These are phyloP conservation scores for Trametes elegans DNA, from an alignment of 768 basidiomycete genomes.

Conservation along the genomic window DNA sequence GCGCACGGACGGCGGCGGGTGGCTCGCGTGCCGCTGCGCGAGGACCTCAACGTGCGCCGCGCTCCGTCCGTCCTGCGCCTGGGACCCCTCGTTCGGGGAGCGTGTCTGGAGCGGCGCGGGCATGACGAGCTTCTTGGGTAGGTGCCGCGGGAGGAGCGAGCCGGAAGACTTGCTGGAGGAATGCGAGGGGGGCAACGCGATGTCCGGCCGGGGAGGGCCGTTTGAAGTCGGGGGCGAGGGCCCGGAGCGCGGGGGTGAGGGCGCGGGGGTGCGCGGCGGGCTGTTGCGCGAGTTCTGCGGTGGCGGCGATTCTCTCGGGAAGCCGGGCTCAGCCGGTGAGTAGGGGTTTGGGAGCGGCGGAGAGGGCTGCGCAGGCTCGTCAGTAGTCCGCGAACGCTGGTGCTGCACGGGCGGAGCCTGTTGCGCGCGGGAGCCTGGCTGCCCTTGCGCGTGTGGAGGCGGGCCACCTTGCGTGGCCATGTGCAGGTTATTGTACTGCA, in stretches of 20 bases:
- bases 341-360: conserved; percentile 12
- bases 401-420: background rate
- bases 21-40: conserved; percentile 14
- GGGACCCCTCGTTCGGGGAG: conserved; percentile 6
- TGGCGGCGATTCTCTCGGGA: background rate
- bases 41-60: conserved; percentile 15
- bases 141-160: conserved; percentile 32
- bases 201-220: conserved; percentile 15
- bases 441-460: background rate
- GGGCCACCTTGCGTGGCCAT: background rate
- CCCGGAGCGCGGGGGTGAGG: background rate
- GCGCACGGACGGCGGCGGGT: background rate
- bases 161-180: conserved; percentile 1
- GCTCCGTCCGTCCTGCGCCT: background rate
- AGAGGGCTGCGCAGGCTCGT: conserved; percentile 1
- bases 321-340: background rate
- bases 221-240: background rate
- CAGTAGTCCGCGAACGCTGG: background rate
- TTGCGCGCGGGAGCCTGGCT: background rate
- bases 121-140: conserved; percentile 73
- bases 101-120: conserved; percentile 61
- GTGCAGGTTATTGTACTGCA: conserved; percentile 13
- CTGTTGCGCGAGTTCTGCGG: background rate
- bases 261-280: background rate
- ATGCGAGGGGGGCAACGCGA: conserved; percentile 15